Base-by-base conservation (phyloP, 2,329 filamentous ascomycete species). In the Eurotiales sp. region DNA sequence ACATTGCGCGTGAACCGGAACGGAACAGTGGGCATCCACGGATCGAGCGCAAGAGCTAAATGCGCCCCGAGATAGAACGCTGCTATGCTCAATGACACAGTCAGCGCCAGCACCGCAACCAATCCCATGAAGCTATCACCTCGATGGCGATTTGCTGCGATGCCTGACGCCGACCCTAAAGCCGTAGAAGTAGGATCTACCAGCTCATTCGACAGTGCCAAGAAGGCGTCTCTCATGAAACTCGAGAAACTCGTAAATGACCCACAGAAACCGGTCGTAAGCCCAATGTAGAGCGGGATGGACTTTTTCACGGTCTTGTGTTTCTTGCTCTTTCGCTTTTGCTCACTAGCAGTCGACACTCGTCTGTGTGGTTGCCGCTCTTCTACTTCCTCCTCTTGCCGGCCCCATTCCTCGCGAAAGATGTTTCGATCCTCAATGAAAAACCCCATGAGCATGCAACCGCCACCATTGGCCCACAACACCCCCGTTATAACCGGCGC, bases 211-310 rank as follows among this genome's bases (percentile, higher is more conserved):
- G 88, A 85, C 15, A 95, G 71, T 0, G 88, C 86, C 19, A 95
- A 78, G 64, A 95, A 95, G 12, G 79, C 71, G 61, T 95, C 91
- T 6, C 88, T 80, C 42, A 91, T 84, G 64, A 95, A 95, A 17
- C 85, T 84, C 0, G 90, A 95, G 69, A 96, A 96, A 8, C 87
- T 91, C 0, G 91, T 96, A 62, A 93, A 88, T 58, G 87, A 91
- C 55, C 92, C 89, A 62, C 90, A 95, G 68, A 93, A 93, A 10
- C 87, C 92, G 0, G 87, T 95, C 0, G 88, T 82, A 5, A 96
- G 80, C 46, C 88, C 91, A 53, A 95, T 86, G 64, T 95, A 96
- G 0, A 96, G 76, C 0, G 92, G 91, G 23, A 95, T 87, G 0
- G 87, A 88, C 73, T 95, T 95, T 66, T 96, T 96, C 23, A 77